Evolutionary conservation across 2,329 filamentous ascomycete species (phyloP).

Genomic region (Penicillium digitatum): DNA sequence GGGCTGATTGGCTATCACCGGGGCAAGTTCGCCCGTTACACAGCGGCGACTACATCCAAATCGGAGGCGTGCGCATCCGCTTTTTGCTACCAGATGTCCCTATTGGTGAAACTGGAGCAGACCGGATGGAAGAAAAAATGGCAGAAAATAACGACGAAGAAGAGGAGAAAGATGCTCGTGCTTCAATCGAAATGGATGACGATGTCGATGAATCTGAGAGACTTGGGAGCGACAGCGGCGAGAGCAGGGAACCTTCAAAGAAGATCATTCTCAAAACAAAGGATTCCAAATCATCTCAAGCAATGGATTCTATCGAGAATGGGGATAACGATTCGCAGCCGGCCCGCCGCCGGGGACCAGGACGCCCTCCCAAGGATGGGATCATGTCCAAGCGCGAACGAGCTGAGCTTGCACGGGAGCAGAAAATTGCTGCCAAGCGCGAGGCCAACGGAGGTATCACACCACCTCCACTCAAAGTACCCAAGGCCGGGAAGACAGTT

Average conservation of each 20-base stretch:
- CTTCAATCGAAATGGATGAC: constrained; percentile 41
- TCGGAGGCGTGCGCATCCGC: constrained; percentile 54
- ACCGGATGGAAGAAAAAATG: constrained; percentile 44
- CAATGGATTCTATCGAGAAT: constrained; percentile 31
- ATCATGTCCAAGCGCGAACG: constrained; percentile 64
- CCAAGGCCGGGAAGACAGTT: constrained; percentile 33
- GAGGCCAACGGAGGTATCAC: constrained; percentile 48
- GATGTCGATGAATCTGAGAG: constrained; percentile 35
- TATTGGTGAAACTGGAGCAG: constrained; percentile 47
- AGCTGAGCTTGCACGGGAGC: constrained; percentile 51
- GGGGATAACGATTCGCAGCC: constrained; percentile 39
- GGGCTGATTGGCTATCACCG: constrained; percentile 48
- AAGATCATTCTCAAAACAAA: constrained; percentile 32
- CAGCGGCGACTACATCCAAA: constrained; percentile 57
- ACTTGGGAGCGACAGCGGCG: constrained; percentile 24
- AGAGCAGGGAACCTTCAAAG: constrained; percentile 28
- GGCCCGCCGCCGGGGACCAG: constrained; percentile 51
- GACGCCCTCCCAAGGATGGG: constrained; percentile 63
- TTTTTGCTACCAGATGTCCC: constrained; percentile 55
- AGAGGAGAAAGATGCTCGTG: constrained; percentile 32
- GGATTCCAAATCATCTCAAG: constrained; percentile 26
- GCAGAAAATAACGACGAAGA: constrained; percentile 30
- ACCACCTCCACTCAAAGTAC: constrained; percentile 35
- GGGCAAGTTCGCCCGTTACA: constrained; percentile 50
- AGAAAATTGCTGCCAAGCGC: constrained; percentile 48